A percentile compares a stretch with the other conserved stretches of the same genome.
These are phyloP conservation scores for Lactifluus piperatus DNA, from an alignment of 768 basidiomycete genomes.

Conservation along the genomic window DNA sequence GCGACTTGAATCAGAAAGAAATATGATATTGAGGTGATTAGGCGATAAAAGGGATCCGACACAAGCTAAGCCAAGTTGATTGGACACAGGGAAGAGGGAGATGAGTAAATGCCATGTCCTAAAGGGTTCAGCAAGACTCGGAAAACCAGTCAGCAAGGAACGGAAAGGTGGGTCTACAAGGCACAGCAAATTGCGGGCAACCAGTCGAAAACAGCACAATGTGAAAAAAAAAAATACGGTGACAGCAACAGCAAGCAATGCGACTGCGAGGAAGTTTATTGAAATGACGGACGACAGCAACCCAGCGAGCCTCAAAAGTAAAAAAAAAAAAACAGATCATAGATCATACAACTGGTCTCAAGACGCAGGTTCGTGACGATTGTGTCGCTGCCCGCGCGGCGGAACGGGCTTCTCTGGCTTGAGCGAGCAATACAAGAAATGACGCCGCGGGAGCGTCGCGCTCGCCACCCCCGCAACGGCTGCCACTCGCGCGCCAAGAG, in stretches of 20 bases:
- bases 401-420: constrained; percentile 47
- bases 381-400: constrained; percentile 10
- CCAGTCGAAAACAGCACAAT: no score
- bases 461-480: constrained; percentile 47
- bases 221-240: no score
- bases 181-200: no score
- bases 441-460: constrained; percentile 63
- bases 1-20: no score
- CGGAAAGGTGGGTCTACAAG: no score
- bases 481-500: constrained; percentile 53
- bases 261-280: not conserved
- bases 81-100: not conserved
- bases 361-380: not conserved
- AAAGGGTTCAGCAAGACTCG: not conserved
- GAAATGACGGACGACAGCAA: not conserved
- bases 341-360: not conserved
- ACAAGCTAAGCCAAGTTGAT: not conserved
- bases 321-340: not conserved
- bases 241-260: not conserved
- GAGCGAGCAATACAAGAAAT: constrained; percentile 76
- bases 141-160: no score
- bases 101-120: not conserved
- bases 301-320: not conserved
- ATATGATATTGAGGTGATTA: not conserved
- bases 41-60: not conserved